phyloP scores from a whole-genome alignment of 1,284 basidiomycete genomes.

The Hortiboletus rubellus region DNA sequence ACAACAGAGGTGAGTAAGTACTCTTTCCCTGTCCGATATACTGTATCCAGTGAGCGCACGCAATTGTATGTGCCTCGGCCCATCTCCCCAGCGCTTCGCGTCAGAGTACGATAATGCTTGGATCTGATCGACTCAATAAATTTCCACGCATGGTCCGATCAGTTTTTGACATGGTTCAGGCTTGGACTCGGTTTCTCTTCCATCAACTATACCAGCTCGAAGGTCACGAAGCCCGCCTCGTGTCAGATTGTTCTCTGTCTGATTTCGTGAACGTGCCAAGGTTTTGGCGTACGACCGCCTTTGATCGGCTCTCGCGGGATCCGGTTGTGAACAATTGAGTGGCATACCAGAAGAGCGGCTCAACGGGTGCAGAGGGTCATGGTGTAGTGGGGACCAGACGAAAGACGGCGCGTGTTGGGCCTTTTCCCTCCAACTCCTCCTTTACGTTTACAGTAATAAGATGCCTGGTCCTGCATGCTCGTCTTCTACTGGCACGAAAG shows the following conservation, averaged over 20 bases:
- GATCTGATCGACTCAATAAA: no score
- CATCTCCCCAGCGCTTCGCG: no score
- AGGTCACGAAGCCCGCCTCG: constrained; percentile 3
- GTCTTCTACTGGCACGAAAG: not conserved
- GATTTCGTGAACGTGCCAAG: constrained; percentile 15
- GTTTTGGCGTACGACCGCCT: constrained; percentile 20
- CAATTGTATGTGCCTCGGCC: no score
- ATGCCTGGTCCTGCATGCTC: constrained; percentile 10
- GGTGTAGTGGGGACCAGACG: not conserved
- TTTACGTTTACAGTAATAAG: not conserved
- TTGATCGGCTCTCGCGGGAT: constrained; percentile 15
- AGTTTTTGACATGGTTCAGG: no score
- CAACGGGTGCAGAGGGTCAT: constrained; percentile 18
- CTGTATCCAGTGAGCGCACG: no score
- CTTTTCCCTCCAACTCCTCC: constrained; percentile 10
- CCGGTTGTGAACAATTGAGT: constrained; percentile 27
- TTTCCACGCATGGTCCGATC: no score
- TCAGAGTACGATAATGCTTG: no score
- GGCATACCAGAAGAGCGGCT: constrained; percentile 21
- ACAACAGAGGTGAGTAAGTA: not conserved
- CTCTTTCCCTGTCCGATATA: no score
- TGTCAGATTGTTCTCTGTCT: constrained; percentile 9
- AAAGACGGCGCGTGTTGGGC: not conserved
- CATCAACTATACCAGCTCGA: no score
- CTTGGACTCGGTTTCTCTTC: no score